Conservation (phyloP, 495 filamentous ascomycete species). For the Friedmanniomyces endolithicus region DNA sequence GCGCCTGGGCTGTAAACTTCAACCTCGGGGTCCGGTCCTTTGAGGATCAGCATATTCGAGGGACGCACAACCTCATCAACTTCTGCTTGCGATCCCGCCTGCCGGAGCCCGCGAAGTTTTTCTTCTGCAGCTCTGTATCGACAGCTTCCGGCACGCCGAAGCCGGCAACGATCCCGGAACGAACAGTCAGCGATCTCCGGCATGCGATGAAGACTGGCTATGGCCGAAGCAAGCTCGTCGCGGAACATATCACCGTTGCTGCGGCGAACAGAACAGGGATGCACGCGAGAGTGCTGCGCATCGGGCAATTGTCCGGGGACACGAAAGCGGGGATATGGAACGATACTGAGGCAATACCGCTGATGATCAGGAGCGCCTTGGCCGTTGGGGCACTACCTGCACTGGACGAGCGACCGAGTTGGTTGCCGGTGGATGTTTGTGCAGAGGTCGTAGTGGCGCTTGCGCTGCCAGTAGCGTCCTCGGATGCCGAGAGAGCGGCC, state of each 20-base stretch:
- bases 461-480: conserved; percentile 6
- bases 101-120: conserved; percentile 29
- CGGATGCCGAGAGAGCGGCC: too few species aligned
- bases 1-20: conserved; percentile 50
- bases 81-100: conserved; percentile 38
- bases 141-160: conserved; percentile 18
- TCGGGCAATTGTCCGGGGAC: conserved; percentile 49
- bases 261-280: conserved; percentile 25
- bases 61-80: conserved; percentile 41
- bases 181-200: conserved; percentile 29
- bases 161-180: conserved; percentile 30
- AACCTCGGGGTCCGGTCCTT: conserved; percentile 35
- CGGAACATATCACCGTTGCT: conserved; percentile 33
- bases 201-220: conserved; percentile 43
- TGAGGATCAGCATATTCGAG: conserved; percentile 37
- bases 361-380: conserved; percentile 43
- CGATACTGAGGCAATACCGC: conserved; percentile 43
- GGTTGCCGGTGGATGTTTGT: conserved; percentile 46
- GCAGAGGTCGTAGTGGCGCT: conserved; percentile 40
- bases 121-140: conserved; percentile 29
- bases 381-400: conserved; percentile 39
- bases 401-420: conserved; percentile 33
- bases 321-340: conserved; percentile 45
- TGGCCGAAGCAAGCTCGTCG: conserved; percentile 44
- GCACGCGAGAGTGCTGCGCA: conserved; percentile 39